Evolutionary conservation across 1,284 basidiomycete genomes (phyloP), one percentile per base, ranked within the genome.

Genomic region (Farysia itapuensis): DNA sequence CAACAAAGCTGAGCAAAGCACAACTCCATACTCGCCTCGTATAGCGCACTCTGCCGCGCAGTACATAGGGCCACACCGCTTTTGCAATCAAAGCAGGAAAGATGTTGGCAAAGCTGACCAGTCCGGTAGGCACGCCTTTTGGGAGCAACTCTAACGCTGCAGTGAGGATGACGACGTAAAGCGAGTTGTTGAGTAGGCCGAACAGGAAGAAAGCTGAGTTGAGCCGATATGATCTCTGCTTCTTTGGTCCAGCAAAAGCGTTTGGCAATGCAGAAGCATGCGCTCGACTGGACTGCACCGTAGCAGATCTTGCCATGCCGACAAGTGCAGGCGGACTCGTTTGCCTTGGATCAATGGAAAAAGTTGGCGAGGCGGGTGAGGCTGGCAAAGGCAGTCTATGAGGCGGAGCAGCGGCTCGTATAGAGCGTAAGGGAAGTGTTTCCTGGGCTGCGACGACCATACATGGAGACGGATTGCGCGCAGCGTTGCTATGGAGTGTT

Each of bases 101-200:
- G 30, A 79, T 79, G 63, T 80, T 78, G 35, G 69, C 74, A 76
- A 94, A 91, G 1, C 87, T 86, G 37, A 95, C 90, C 44, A 96
- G 84, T n/a, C 92, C 93, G 71, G 81, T 81, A 0, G 77, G 67
- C 5, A 71, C 67, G 16, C 67, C 67, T 4, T 56, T 84, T 4
- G 93, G 90, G 0, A 97, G 90, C 4, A 98, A 82, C 77, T 98
- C 94, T 13, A 96, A 81, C 0, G 94, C 94, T 4, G 94, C 94
- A 1, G 90, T 94, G 19, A 97, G 83, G 58, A 97, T 96, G 63
- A 98, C 89, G 25, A 97, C 93, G 77, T 97, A 95, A 38, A 65
- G 52, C 16, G 59, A 68, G 47, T 79, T 79, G 61, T 79, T 79
- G 29, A 78, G 65, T 23, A 78, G 64, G 6, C 77, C 77, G n/a